phyloP scores from a whole-genome alignment of 2,329 filamentous ascomycete genomes.

The Phialophora expanda region DNA sequence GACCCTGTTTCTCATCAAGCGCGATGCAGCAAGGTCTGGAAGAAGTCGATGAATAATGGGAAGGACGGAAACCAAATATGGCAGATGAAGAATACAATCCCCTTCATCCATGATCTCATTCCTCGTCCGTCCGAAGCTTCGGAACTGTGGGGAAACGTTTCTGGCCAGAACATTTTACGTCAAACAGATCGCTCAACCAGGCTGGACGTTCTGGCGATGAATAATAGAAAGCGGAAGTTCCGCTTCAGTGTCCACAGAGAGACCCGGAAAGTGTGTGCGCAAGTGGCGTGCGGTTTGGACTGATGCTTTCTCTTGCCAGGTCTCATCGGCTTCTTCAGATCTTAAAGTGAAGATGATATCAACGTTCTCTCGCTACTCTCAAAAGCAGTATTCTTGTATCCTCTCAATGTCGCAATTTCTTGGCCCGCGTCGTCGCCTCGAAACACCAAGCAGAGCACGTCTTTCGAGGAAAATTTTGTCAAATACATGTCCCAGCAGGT shows the following conservation, averaged over 20 bases:
- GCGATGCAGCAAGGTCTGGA: not conserved
- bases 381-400: not conserved
- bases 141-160: not conserved
- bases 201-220: not conserved
- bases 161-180: not conserved
- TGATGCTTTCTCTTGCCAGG: not conserved
- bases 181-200: not conserved
- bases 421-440: not conserved
- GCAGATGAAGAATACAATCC: not conserved
- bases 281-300: not conserved
- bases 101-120: not conserved
- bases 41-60: not conserved
- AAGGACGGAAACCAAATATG: not conserved
- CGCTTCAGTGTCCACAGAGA: not conserved
- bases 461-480: not conserved
- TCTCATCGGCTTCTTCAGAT: not conserved
- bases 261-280: not conserved
- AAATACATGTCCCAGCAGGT: not conserved
- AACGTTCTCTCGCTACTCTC: not conserved
- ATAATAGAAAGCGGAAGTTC: not conserved
- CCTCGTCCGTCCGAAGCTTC: not conserved
- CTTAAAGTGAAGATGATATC: not conserved
- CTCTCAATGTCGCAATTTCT: not conserved
- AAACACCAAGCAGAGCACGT: not conserved
- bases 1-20: not conserved